Evolutionary conservation across 2,329 filamentous ascomycete genomes (phyloP).

Genomic region (Pseudogymnoascus sp.): DNA sequence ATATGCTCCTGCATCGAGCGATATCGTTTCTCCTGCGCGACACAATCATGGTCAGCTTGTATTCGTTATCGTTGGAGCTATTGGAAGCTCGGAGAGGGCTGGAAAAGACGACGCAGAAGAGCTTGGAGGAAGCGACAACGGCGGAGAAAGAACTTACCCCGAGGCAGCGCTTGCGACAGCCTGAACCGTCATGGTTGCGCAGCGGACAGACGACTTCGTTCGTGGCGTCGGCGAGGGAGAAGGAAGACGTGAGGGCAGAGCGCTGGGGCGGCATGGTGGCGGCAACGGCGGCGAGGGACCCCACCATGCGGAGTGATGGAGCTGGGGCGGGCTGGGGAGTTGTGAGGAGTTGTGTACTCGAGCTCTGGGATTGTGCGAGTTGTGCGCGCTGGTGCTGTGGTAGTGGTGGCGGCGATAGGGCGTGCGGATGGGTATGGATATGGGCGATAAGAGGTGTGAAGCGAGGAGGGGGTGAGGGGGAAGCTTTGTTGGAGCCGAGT

Average conservation of each 20-base stretch:
- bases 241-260: conserved; percentile 79
- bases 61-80: not conserved
- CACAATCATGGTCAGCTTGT: conserved; percentile 19
- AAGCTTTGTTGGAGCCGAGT: not conserved
- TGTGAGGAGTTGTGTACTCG: not conserved
- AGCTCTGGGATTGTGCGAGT: not conserved
- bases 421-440: not conserved
- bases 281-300: conserved; percentile 33
- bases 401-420: not conserved
- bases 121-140: conserved; percentile 15
- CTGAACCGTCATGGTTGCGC: conserved; percentile 91
- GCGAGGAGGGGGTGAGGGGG: not conserved
- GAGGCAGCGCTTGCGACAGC: conserved; percentile 94
- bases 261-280: conserved; percentile 66
- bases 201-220: conserved; percentile 97
- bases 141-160: conserved; percentile 64
- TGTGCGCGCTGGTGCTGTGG: not conserved
- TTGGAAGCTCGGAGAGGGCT: not conserved
- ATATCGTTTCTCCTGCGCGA: conserved; percentile 77
- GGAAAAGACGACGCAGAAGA: not conserved
- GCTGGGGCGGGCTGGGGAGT: not conserved
- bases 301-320: conserved; percentile 42
- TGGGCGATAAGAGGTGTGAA: not conserved
- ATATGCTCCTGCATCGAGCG: conserved; percentile 99
- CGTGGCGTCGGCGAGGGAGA: conserved; percentile 83